Conservation (phyloP, 164 flowering plant genomes). For the Tinospora cordifolia region DNA sequence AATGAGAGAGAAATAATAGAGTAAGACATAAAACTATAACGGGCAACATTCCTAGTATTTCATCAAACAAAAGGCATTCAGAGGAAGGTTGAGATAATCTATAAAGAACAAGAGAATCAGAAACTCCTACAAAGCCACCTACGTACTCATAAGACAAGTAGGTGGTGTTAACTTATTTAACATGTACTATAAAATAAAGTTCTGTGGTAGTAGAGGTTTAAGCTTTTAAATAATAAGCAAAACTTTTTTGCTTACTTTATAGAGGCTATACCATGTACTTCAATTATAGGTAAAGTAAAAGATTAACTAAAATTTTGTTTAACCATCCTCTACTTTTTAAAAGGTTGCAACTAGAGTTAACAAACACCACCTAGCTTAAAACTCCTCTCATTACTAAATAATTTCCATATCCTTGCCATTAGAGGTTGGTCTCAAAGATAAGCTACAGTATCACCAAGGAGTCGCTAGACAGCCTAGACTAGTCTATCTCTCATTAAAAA, state of each 20-base stretch:
- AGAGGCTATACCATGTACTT: too few relatives aligned
- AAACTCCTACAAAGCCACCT: background rate
- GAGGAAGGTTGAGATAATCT: background rate
- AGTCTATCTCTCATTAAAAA: background rate
- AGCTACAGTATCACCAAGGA: background rate
- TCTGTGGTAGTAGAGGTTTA: too few relatives aligned
- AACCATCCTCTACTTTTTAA: too few relatives aligned
- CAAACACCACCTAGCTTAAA: background rate
- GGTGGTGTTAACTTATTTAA: too few relatives aligned
- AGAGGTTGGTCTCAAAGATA: background rate
- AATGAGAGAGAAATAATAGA: background rate
- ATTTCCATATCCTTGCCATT: background rate
- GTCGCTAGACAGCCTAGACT: background rate
- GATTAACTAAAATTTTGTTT: too few relatives aligned
- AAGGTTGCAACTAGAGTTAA: too few relatives aligned
- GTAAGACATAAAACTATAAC: background rate
- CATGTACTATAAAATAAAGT: too few relatives aligned
- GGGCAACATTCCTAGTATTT: background rate
- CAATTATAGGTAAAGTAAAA: too few relatives aligned
- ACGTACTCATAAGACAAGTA: background rate
- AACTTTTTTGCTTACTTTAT: too few relatives aligned
- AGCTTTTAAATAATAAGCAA: too few relatives aligned
- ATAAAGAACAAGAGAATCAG: background rate
- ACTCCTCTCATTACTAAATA: background rate
- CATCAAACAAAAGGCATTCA: background rate